Percentiles rank a stretch among this genome's conserved stretches.
phyloP scores from a whole-genome alignment of 208 protist species.

The Trypanosoma grayi region DNA sequence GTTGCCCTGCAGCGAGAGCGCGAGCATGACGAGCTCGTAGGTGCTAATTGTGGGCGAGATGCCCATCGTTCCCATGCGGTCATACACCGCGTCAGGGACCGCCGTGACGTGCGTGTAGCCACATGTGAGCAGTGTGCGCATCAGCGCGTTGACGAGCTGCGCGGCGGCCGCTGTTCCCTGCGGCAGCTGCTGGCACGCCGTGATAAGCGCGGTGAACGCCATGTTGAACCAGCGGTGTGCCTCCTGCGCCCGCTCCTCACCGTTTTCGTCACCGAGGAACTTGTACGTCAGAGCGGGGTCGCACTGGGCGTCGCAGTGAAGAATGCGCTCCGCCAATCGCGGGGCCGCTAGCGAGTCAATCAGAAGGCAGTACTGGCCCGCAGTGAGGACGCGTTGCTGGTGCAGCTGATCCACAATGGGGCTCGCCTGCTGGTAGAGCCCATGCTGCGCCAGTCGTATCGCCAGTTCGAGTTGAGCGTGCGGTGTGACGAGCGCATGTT shows the following conservation, averaged over 20 bases:
- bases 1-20: conserved; percentile 71
- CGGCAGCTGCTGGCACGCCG: background rate
- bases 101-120: conserved; percentile 73
- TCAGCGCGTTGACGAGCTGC: conserved; percentile 74
- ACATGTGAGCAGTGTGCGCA: conserved; percentile 70
- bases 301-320: conserved; percentile 64
- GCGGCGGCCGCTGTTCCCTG: conserved; percentile 46
- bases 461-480: conserved; percentile 31
- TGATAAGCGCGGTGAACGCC: conserved; percentile 30
- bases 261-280: conserved; percentile 62
- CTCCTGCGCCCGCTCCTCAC: conserved; percentile 73
- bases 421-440: conserved; percentile 53
- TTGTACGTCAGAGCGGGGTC: conserved; percentile 81
- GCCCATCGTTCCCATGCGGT: conserved; percentile 67
- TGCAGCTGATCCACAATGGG: conserved; percentile 57
- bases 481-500: conserved; percentile 12
- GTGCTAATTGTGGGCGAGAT: conserved; percentile 75
- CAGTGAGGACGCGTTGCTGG: conserved; percentile 28
- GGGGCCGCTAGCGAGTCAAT: conserved; percentile 46
- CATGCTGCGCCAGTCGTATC: conserved; percentile 43
- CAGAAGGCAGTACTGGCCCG: conserved; percentile 53
- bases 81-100: conserved; percentile 68
- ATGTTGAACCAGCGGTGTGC: conserved; percentile 77
- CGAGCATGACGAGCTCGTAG: conserved; percentile 72
- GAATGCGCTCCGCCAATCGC: conserved; percentile 41